Evolutionary conservation across 441 rosid genomes (phyloP).

Genomic region (Metrosideros polymorpha): DNA sequence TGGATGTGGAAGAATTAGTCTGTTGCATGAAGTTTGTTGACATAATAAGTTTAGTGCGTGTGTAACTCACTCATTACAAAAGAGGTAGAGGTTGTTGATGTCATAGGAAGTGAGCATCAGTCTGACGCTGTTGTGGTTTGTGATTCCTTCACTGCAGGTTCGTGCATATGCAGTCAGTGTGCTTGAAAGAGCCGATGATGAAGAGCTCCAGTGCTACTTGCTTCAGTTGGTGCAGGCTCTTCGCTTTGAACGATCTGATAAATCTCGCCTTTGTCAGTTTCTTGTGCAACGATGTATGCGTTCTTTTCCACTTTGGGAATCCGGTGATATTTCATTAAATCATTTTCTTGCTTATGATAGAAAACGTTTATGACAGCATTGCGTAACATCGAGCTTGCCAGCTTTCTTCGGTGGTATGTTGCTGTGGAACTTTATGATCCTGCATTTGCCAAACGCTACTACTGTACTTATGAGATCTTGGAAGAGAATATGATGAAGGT

Average conservation of each 20-base stretch:
- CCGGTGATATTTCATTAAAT: background rate
- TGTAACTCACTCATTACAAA: background rate
- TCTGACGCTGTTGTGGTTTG: background rate
- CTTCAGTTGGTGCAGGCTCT: constrained; percentile 99
- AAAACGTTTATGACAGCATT: constrained; percentile 44
- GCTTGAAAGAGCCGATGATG: constrained; percentile 98
- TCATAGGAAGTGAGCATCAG: background rate
- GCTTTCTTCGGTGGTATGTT: constrained; percentile 96
- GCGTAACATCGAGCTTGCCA: constrained; percentile 83
- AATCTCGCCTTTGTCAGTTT: constrained; percentile 89
- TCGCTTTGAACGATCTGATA: constrained; percentile 93
- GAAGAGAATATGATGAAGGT: constrained; percentile 78
- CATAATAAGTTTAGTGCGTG: background rate
- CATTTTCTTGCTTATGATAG: constrained; percentile 10
- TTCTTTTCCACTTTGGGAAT: background rate
- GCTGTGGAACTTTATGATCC: constrained; percentile 90
- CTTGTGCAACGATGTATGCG: constrained; percentile 88
- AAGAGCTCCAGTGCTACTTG: constrained; percentile 95
- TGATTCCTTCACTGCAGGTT: constrained; percentile 45
- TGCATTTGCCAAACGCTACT: constrained; percentile 68
- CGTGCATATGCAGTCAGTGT: constrained; percentile 99
- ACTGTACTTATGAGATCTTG: constrained; percentile 69
- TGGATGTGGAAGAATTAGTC: background rate
- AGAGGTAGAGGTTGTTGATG: background rate
- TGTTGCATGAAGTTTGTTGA: background rate